Conservation (phyloP, 352 stramenopile genomes). For the Phytophthora pluvialis region DNA sequence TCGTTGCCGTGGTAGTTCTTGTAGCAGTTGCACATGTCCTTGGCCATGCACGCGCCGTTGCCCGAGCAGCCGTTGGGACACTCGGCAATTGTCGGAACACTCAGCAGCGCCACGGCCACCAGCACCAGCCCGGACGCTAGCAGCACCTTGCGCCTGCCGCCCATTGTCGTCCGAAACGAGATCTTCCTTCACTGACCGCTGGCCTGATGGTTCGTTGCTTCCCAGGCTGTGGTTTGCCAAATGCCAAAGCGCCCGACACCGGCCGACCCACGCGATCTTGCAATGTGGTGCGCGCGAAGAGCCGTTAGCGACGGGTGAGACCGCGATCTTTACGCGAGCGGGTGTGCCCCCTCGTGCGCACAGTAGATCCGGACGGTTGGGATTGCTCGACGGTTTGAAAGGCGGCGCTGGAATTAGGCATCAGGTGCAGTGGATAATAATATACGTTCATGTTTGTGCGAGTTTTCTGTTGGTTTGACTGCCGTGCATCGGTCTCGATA, state of each 20-base stretch:
- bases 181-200: neutral
- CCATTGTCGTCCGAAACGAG: constrained; percentile 16
- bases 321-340: constrained; percentile 31
- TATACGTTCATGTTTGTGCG: constrained; percentile 1
- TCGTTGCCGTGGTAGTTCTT: constrained; percentile 88
- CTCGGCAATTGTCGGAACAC: constrained; percentile 39
- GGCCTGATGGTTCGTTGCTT: constrained; percentile 7
- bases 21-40: constrained; percentile 88
- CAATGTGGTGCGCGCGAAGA: constrained; percentile 16
- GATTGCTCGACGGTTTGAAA: constrained; percentile 20
- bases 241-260: constrained; percentile 10
- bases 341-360: constrained; percentile 11
- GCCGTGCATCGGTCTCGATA: no score
- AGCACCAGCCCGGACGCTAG: constrained; percentile 28
- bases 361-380: constrained; percentile 5
- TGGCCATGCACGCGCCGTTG: constrained; percentile 80
- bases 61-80: constrained; percentile 85
- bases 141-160: constrained; percentile 23
- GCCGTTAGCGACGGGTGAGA: constrained; percentile 31
- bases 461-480: neutral
- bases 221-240: constrained; percentile 31
- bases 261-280: constrained; percentile 24
- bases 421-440: constrained; percentile 18
- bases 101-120: constrained; percentile 29
- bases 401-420: constrained; percentile 14